Evolutionary conservation across 441 rosid genomes (phyloP), one percentile per base, ranked within the genome.

Genomic region (Corymbia calophylla): DNA sequence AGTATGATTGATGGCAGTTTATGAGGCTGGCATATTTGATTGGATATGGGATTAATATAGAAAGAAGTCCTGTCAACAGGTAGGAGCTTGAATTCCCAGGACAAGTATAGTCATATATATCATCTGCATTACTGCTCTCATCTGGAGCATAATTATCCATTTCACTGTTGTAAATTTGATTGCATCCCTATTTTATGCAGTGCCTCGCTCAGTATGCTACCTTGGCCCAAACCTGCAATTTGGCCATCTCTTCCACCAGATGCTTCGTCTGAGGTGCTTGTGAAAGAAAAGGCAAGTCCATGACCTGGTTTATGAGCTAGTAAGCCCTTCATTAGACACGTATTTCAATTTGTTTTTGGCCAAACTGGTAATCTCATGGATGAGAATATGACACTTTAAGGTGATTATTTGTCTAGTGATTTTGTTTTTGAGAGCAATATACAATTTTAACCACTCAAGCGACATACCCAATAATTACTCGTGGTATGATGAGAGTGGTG

Each of bases 11-110:
- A 53, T 86, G 58, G 88, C 97, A 98, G 99, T 97, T 97, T 94
- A 94, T 96, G 98, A 95, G 99, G 94, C 98, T 98, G 89, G 99
- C 99, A 62, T 97, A 96, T 94, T 93, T 98, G 90, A 93, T 97
- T 92, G 99, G 99, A 91, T 95, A 96, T 92, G 99, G 99, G 93
- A 90, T 95, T 88, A 95, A 96, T 91, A 93, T 98, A 80, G 99
- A 98, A 94, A 96, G 95, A 94, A 97, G 99, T 93, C 98, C 99
- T 87, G 94, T 94, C 90, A 98, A 98, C 95, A 98, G 99, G 99
- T 97, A 94, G 85, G 39, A 21, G 51, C 47, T 89, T 86, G 49
- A 89, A 89, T 88, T 58, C 70, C 88, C n/a, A 87, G 87, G 86
- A 73, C 49, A 73, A 73, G 82, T 73, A 73, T 77, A 12, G 13